Evolutionary conservation across 768 basidiomycete species (phyloP).

Genomic region (Psilocybe cubensis): DNA sequence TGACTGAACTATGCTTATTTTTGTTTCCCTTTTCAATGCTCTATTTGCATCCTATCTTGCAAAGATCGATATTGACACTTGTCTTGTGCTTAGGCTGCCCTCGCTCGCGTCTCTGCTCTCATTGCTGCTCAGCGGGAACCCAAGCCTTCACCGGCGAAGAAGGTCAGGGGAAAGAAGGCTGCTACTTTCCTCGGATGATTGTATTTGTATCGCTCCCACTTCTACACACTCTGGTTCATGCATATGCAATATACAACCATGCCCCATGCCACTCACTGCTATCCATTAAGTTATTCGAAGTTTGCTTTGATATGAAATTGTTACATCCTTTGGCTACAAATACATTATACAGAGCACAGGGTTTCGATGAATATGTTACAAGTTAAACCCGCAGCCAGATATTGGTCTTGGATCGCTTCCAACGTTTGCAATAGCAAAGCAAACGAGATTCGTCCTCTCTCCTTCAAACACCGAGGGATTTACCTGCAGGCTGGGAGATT

Average conservation of each 20-base stretch:
- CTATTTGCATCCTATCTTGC: slow-evolving; percentile 10
- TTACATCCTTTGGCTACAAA: background rate
- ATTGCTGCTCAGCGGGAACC: slow-evolving; percentile 71
- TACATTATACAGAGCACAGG: background rate
- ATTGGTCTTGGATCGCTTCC: background rate
- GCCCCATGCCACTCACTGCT: slow-evolving; percentile 13
- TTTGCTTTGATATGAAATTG: background rate
- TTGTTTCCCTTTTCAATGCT: slow-evolving; percentile 16
- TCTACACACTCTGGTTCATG: slow-evolving; percentile 31
- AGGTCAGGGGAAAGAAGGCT: slow-evolving; percentile 73
- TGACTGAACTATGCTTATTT: slow-evolving; percentile 10
- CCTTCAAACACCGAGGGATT: slow-evolving; percentile 21
- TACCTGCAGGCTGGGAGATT: slow-evolving; percentile 61
- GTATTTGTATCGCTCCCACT: slow-evolving; percentile 27
- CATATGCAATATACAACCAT: slow-evolving; percentile 29
- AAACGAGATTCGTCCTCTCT: background rate
- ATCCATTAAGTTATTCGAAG: background rate
- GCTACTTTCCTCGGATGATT: slow-evolving; percentile 26
- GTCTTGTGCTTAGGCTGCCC: slow-evolving; percentile 54
- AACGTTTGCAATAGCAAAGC: background rate
- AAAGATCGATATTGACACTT: slow-evolving; percentile 30
- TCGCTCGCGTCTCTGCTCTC: slow-evolving; percentile 79
- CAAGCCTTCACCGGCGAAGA: slow-evolving; percentile 69
- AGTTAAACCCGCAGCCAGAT: too few relatives aligned
- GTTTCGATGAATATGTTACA: slow-evolving; percentile 1